Evolutionary conservation across 495 filamentous ascomycete species (phyloP), one percentile per base, ranked within the genome.

Genomic region (Penicillium soppii): DNA sequence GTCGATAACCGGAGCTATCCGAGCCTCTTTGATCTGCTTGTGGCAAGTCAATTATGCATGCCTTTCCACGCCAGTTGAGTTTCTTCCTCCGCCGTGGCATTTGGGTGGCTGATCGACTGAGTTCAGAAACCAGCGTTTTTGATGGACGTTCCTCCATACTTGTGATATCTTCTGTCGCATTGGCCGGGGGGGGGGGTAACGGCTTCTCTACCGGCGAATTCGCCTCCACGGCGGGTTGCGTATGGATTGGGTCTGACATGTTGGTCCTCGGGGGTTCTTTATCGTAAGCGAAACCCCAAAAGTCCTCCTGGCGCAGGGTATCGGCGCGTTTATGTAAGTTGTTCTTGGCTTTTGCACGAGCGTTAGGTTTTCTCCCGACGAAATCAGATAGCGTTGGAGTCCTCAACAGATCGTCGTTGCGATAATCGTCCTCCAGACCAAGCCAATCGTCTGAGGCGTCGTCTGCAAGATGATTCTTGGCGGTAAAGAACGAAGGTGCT

Each of bases 1-100:
- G 69, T 32, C 56, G 89, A 82, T 51, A 75, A 56, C 26, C 83
- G 71, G 30, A 73, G 70, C 60, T 79, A 67, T 69, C 85, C 74
- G 62, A 79, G 46, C 70, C 82, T 67, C 62, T 81, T 52, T 83
- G 76, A 59, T 89, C 86, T 57, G 89, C 82, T 45, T 76, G 68
- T 32, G 90, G 90, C 25, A 94, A 69, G 19, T 79, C 75, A 25
- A 95, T 83, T 30, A 89, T 58, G 30, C 90, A 87, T 48, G 78
- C 83, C 63, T 90, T 92, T 36, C 85, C 84, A 50, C 80, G 84
- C 86, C 88, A 92, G 38, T 66, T 65, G 0, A 77, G 62, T 53
- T 73, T 77, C 58, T 70, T 74, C 46, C 63, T 74, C 29, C 58
- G 54, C 43, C 69, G 67, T 26, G 67, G 70, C 6, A 62, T 60